Conservation (phyloP, 2,329 filamentous ascomycete genomes). For the Epichloe amarillans region DNA sequence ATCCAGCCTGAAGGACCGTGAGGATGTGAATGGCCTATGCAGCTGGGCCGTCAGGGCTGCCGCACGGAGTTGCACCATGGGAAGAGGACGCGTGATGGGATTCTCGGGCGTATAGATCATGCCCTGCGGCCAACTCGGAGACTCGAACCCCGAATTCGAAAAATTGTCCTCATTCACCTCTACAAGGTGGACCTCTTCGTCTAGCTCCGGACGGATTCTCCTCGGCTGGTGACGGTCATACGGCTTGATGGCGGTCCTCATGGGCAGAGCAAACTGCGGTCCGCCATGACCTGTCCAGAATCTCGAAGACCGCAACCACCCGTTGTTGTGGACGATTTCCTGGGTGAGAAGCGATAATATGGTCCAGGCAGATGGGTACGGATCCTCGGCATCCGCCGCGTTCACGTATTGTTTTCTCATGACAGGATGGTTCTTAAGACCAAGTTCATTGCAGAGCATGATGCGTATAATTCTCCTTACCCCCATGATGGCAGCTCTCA, state of each 20-base stretch:
- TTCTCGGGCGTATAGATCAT: neutral
- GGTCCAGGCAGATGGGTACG: neutral
- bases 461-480: constrained; percentile 5
- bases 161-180: neutral
- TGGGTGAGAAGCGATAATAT: neutral
- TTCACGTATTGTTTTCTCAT: constrained; percentile 4
- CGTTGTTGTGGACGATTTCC: neutral
- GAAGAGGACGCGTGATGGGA: constrained; percentile 3
- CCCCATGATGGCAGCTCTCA: neutral
- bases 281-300: constrained; percentile 8
- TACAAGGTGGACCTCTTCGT: neutral
- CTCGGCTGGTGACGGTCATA: neutral
- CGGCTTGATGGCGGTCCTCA: constrained; percentile 7
- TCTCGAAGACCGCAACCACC: neutral
- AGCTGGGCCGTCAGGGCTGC: neutral
- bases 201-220: neutral
- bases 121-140: neutral
- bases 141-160: neutral
- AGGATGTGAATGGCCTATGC: neutral
- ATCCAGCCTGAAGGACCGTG: neutral
- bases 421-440: constrained; percentile 3
- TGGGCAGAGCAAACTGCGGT: constrained; percentile 8
- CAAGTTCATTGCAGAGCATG: constrained; percentile 10
- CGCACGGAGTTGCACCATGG: neutral
- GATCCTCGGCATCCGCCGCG: neutral